A percentile compares a stretch with the other conserved stretches of the same genome.
These are phyloP conservation scores for Phytopythium litorale DNA, from an alignment of 352 stramenopile genomes.

Conservation along the genomic window DNA sequence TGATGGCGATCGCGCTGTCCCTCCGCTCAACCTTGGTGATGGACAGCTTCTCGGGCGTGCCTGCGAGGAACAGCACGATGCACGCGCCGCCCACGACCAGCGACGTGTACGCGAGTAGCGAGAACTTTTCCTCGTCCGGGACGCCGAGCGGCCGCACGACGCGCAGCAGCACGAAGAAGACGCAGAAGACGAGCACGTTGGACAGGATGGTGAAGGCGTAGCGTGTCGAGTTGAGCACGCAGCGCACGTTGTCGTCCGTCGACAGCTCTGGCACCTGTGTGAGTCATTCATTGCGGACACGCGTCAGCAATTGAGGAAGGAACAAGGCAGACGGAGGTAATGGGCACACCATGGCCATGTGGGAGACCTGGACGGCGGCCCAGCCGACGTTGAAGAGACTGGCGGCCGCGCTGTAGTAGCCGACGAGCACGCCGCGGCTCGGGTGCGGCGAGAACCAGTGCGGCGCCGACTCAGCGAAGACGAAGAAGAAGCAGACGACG, in stretches of 20 bases:
- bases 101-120: conserved; percentile 66
- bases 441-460: conserved; percentile 50
- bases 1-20: conserved; percentile 21
- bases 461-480: conserved; percentile 66
- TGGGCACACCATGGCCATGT: conserved; percentile 74
- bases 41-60: conserved; percentile 57
- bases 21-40: conserved; percentile 19
- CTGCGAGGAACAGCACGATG: conserved; percentile 58
- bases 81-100: conserved; percentile 60
- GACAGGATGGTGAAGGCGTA: conserved; percentile 87
- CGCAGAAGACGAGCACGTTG: conserved; percentile 82
- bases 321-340: not conserved
- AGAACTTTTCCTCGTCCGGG: conserved; percentile 73
- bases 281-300: too few relatives aligned
- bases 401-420: conserved; percentile 74
- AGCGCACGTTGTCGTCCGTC: conserved; percentile 70
- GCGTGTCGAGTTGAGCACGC: conserved; percentile 75
- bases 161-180: conserved; percentile 67
- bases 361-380: conserved; percentile 78
- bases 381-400: conserved; percentile 85
- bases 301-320: not conserved
- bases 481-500: conserved; percentile 83
- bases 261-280: conserved; percentile 69
- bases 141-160: conserved; percentile 58
- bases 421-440: conserved; percentile 52